Conservation (phyloP, 2,329 filamentous ascomycete species). For the Gliomastix tumulicola region DNA sequence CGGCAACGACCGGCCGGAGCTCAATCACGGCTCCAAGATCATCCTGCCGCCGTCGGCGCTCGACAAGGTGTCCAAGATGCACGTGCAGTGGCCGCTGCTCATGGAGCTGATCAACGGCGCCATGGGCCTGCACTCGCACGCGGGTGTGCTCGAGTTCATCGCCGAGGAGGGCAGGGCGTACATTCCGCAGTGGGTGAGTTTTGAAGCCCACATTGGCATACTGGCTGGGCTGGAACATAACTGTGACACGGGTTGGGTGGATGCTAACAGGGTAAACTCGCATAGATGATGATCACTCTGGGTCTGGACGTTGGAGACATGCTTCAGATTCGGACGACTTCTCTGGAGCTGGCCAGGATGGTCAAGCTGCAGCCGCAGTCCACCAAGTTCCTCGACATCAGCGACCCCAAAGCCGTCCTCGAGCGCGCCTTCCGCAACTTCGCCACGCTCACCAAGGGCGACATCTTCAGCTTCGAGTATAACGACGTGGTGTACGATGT, state of each 20-base stretch:
- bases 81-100: constrained; percentile 95
- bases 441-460: constrained; percentile 84
- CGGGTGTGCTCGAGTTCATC: constrained; percentile 93
- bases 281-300: constrained; percentile 87
- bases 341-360: constrained; percentile 80
- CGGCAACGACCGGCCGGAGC: constrained; percentile 77
- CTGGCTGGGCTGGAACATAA: too few species aligned
- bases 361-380: constrained; percentile 97
- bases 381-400: constrained; percentile 89
- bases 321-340: constrained; percentile 90
- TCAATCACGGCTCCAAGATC: constrained; percentile 97
- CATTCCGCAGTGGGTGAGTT: constrained; percentile 81
- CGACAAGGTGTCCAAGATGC: constrained; percentile 90
- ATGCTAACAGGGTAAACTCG: background rate
- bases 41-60: constrained; percentile 93
- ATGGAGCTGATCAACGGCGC: constrained; percentile 93
- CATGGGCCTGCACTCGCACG: constrained; percentile 75
- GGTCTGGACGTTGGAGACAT: constrained; percentile 87
- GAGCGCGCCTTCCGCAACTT: constrained; percentile 97
- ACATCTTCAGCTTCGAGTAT: constrained; percentile 94
- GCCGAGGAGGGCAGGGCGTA: constrained; percentile 97
- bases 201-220: too few species aligned
- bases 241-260: too few species aligned
- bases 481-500: constrained; percentile 93
- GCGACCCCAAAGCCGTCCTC: constrained; percentile 92